A percentile compares a stretch with the other conserved stretches of the same genome.
Evolutionary conservation across 2,329 filamentous ascomycete genomes (phyloP).

Genomic region (Daldinia sp.): DNA sequence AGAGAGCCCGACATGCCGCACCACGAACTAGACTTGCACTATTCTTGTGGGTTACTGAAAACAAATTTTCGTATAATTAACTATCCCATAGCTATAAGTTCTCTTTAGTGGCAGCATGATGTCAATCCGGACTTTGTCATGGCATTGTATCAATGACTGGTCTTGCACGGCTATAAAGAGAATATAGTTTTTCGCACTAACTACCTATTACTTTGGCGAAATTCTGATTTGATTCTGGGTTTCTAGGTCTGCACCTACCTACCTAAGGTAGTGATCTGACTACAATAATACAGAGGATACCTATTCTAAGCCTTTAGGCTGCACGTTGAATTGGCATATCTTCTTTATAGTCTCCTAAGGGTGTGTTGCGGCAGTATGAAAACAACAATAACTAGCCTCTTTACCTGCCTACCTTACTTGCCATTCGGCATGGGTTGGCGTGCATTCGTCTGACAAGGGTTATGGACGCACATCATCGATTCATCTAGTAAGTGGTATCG

Average conservation of each 20-base stretch:
- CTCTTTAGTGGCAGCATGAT: constrained; percentile 24
- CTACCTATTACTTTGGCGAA: constrained; percentile 22
- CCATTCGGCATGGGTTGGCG: constrained; percentile 14
- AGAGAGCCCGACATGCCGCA: constrained; percentile 5
- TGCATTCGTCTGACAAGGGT: constrained; percentile 26
- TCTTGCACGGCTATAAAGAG: constrained; percentile 14
- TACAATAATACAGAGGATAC: constrained; percentile 2
- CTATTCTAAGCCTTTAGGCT: constrained; percentile 16
- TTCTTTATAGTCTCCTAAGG: constrained; percentile 8
- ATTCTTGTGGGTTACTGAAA: constrained; percentile 21
- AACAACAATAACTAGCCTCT: constrained; percentile 20
- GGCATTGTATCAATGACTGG: not conserved
- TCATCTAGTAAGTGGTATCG: constrained; percentile 37
- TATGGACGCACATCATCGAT: constrained; percentile 41
- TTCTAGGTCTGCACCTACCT: constrained; percentile 7
- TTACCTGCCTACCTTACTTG: constrained; percentile 1
- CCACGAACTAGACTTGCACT: constrained; percentile 14
- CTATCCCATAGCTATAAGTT: constrained; percentile 9
- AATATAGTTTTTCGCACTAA: constrained; percentile 23
- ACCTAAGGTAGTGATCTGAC: not conserved
- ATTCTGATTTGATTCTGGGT: constrained; percentile 21
- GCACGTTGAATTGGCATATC: constrained; percentile 9
- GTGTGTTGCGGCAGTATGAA: constrained; percentile 12
- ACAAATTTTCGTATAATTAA: constrained; percentile 1
- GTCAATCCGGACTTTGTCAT: constrained; percentile 27